Percentiles rank a stretch among this genome's conserved stretches.
Evolutionary conservation across 2,329 filamentous ascomycete genomes (phyloP).

Genomic region (Fusarium sp.): DNA sequence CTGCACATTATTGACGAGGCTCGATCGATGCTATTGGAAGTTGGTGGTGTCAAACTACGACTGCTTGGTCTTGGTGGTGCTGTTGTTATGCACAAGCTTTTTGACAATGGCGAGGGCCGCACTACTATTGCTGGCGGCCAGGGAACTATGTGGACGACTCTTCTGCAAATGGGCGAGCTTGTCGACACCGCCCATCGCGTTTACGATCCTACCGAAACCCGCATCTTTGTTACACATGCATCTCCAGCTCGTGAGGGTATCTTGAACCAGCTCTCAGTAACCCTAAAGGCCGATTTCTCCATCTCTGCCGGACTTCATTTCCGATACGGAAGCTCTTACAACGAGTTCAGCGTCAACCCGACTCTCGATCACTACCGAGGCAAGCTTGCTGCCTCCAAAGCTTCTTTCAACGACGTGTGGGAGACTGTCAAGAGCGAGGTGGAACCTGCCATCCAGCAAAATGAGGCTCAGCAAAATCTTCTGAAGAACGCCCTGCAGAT

Average conservation of each 20-base stretch:
- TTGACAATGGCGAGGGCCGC: conserved; percentile 97
- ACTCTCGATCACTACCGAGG: conserved; percentile 98
- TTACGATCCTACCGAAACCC: conserved; percentile 97
- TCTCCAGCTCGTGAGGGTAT: conserved; percentile 97
- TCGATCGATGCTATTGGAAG: conserved; percentile 91
- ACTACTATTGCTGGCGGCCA: conserved; percentile 98
- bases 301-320: conserved; percentile 98
- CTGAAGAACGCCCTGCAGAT: conserved; percentile 91
- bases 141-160: conserved; percentile 99
- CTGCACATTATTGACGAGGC: conserved; percentile 99
- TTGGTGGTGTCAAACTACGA: conserved; percentile 95
- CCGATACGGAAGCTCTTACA: conserved; percentile 98
- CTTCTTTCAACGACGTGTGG: conserved; percentile 99
- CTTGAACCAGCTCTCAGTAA: conserved; percentile 96
- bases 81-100: conserved; percentile 99
- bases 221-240: conserved; percentile 95
- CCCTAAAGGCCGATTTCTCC: conserved; percentile 97
- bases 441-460: conserved; percentile 91
- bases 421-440: conserved; percentile 98
- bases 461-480: conserved; percentile 92
- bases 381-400: conserved; percentile 97
- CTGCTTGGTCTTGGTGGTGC: conserved; percentile 93
- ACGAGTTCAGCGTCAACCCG: conserved; percentile 99
- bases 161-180: conserved; percentile 97
- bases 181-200: conserved; percentile 98